Evolutionary conservation across 495 filamentous ascomycete species (phyloP), one percentile per base, ranked within the genome.

Genomic region (Penicillium antarcticum): DNA sequence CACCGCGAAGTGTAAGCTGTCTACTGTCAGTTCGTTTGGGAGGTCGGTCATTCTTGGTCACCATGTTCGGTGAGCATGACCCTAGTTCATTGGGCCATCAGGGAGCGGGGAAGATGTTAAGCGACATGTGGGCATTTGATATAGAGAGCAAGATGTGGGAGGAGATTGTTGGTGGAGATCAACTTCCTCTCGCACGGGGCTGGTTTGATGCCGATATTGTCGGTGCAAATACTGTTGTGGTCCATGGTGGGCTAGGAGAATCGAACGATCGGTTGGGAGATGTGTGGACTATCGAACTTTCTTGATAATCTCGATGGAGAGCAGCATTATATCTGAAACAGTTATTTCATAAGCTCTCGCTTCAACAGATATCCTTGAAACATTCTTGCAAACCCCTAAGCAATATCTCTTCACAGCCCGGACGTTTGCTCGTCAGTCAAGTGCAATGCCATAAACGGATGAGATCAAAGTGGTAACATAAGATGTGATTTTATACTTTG

Each of bases 101-200:
- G n/a, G 82, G 77, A 4, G 83, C 85, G 0, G 87, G 87, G 1
- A 82, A 77, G 56, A 88, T 89, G 74, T 73, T 81, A 56, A 66
- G 71, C 14, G 88, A 92, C 67, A 78, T 89, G 2, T 94, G 89
- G 89, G 77, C 74, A 0, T 94, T 86, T 63, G 80, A 88, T 57
- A 70, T 89, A 31, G 71, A 72, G 12, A 66, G 69, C 6, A 68
- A 79, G 35, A 72, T 71, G 42, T 81, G 83, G 73, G 66, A 65
- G 11, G 67, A 79, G 14, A 66, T 87, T 13, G 67, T 87, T 13
- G 73, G 74, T 3, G 80, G 72, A 0, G 74, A 72, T 13, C 78
- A 81, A 23, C 35, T 35, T 16, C 68, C 71, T 45, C 52, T 54
- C 14, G 53, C 63, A 26, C 53, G 74, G 23, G 75, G 76, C 10